Percentiles rank a stretch among this genome's conserved stretches.
Conservation (phyloP, 1,139 yeast species). For the Yamadazyma buinensis region DNA sequence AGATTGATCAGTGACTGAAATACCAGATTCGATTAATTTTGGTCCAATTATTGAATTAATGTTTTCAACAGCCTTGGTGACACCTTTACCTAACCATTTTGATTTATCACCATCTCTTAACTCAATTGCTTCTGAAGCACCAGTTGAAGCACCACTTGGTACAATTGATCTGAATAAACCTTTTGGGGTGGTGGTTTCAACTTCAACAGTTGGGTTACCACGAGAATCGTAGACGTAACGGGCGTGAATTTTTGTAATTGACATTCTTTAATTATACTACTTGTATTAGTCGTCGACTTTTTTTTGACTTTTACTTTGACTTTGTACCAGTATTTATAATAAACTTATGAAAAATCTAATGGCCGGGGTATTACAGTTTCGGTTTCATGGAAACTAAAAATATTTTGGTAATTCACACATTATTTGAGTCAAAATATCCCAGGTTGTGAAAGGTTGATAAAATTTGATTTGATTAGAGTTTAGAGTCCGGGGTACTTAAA, state of each 20-base stretch:
- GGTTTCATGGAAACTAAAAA: too few species aligned
- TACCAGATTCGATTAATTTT: slow-evolving; percentile 62
- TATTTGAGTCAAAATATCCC: too few species aligned
- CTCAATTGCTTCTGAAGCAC: slow-evolving; percentile 86
- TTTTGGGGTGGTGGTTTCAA: slow-evolving; percentile 73
- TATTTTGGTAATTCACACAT: too few species aligned
- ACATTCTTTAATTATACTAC: too few species aligned
- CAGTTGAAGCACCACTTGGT: slow-evolving; percentile 92
- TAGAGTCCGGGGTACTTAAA: too few species aligned
- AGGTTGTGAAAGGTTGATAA: too few species aligned
- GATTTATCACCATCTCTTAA: slow-evolving; percentile 86
- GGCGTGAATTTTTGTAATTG: slow-evolving; percentile 58
- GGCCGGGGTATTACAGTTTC: too few species aligned
- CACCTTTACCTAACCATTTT: slow-evolving; percentile 92
- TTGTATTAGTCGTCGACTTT: too few species aligned
- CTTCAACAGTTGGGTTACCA: slow-evolving; percentile 95
- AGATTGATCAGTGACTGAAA: slow-evolving; percentile 70
- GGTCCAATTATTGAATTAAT: slow-evolving; percentile 82
- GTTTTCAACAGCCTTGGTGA: slow-evolving; percentile 77
- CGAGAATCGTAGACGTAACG: slow-evolving; percentile 93
- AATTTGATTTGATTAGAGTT: too few species aligned
- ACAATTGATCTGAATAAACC: slow-evolving; percentile 84
- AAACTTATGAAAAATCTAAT: too few species aligned
- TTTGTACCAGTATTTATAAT: too few species aligned
- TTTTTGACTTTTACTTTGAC: too few species aligned